These are phyloP conservation scores for Crithidia brevicula DNA, from an alignment of 208 protist genomes.

Conservation along the genomic window DNA sequence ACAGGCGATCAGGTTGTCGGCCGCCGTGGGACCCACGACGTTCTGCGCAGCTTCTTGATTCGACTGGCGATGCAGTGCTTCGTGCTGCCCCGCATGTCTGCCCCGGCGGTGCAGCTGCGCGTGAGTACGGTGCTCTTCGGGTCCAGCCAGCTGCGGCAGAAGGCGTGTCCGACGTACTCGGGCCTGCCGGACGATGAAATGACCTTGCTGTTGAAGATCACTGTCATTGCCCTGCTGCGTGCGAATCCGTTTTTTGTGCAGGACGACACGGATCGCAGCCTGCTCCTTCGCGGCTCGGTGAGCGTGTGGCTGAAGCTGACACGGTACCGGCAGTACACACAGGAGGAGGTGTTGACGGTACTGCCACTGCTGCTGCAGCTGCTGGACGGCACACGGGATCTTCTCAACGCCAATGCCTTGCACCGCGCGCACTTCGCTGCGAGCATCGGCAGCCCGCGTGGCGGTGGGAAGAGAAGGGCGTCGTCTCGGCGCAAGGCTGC, in stretches of 20 bases:
- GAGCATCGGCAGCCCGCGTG: not conserved
- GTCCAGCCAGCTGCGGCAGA: constrained; percentile 59
- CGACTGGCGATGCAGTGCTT: constrained; percentile 67
- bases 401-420: constrained; percentile 20
- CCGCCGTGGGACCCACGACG: constrained; percentile 34
- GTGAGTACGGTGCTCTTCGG: constrained; percentile 70
- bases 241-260: constrained; percentile 73
- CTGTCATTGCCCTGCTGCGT: constrained; percentile 49
- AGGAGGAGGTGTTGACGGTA: constrained; percentile 45
- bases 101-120: constrained; percentile 60
- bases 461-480: too few species aligned
- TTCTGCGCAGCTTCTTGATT: constrained; percentile 57
- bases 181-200: constrained; percentile 60
- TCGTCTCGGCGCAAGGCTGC: too few species aligned
- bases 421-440: not conserved
- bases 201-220: constrained; percentile 47
- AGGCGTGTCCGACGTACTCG: constrained; percentile 30
- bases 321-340: constrained; percentile 57
- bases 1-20: constrained; percentile 50
- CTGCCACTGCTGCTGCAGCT: constrained; percentile 61
- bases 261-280: constrained; percentile 47
- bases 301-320: constrained; percentile 56
- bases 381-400: constrained; percentile 58
- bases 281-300: constrained; percentile 50
- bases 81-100: constrained; percentile 45